Evolutionary conservation across 2,329 filamentous ascomycete species (phyloP), one percentile per base, ranked within the genome.

Genomic region (Aspergillus phoenicis): DNA sequence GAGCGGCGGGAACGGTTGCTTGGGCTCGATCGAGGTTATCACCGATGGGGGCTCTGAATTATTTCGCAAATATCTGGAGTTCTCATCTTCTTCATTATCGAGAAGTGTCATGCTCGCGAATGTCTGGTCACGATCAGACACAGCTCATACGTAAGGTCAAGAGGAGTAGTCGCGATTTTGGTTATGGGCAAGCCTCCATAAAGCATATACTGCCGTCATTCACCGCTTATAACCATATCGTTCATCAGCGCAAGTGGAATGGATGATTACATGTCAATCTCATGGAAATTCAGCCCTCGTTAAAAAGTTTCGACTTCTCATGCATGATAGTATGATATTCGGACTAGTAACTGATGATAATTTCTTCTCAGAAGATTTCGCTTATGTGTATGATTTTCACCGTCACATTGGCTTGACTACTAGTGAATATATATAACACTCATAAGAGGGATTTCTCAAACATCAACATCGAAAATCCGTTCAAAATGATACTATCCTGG

Each of bases 1-100:
- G 28, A 75, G 63, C 13, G 71, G 71, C 5, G 73, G 73, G 53
- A 75, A 75, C 4, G 73, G 73, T 60, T 75, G 73, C 26, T 75
- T 74, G n/a, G 68, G 62, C 30, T 75, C 72, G 17, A 68, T 69
- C n/a, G 59, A 49, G 8, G 66, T 53, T 2, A 64, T 24, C 6
- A 48, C 45, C 3, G 60, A 51, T 6, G 57, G 48, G 2, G 63
- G 49, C 15, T 64, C 60, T 3, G 62, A 51, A 15, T 60, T 53
- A 17, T 64, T 58, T 28, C 48, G 56, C 38, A 51, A 51, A n/a
- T 57, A 56, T 2, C 45, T 22, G n/a, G 36, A 33, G 5, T 59
- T 45, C 17, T 43, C 41, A 41, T 53, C 52, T 45, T 59, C 33
- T 20, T 56, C 64, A 15, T 52, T 38, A 20, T 43, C 57, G 33